Evolutionary conservation across 164 flowering plant species (phyloP), one percentile per base, ranked within the genome.

Genomic region (Buxus sempervirens): DNA sequence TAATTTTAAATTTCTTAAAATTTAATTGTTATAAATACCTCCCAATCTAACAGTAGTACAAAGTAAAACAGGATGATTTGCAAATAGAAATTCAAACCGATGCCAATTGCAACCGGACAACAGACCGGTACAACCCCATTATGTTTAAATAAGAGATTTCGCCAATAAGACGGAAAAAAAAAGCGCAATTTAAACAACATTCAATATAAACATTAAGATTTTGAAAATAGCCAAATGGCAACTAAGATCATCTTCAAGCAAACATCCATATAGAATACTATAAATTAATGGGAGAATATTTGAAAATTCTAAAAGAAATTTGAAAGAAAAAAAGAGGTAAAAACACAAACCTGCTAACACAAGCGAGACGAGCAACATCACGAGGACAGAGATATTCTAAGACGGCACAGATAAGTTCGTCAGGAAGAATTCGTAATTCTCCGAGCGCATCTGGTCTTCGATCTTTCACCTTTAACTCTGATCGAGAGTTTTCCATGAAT

Each of bases 311-410:
- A 10, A 57, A 22, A 15, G 18, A 12, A 28, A 22, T 20, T 32
- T 21, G n/a, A 18, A 26, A 58, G 69, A 58, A 20, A 19, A 0
- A 62, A 20, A 12, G 55, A 59, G 36, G 32, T 51, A n/a, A 62
- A 8, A 10, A n/a, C n/a, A n/a, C n/a, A n/a, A 10, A 92, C 98
- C 96, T 93, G 98, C 97, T 93, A 62, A 87, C 97, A 69, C 94
- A 93, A 72, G 98, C 78, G 63, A 89, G 80, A n/a, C 94, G 93
- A 56, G 83, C 89, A 57, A 87, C 78, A 56, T 93, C 98, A 0
- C 83, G 88, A 66, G 85, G 83, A 65, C 83, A 9, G 68, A 93
- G 89, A 45, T 0, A 14, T 9, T 80, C 83, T 38, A 91, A n/a
- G 56, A 87, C 78, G 1, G 68, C 53, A 32, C 89, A 86, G 67